Evolutionary conservation across 1,139 yeast species (phyloP).

Genomic region (Geotrichum bryndzae): DNA sequence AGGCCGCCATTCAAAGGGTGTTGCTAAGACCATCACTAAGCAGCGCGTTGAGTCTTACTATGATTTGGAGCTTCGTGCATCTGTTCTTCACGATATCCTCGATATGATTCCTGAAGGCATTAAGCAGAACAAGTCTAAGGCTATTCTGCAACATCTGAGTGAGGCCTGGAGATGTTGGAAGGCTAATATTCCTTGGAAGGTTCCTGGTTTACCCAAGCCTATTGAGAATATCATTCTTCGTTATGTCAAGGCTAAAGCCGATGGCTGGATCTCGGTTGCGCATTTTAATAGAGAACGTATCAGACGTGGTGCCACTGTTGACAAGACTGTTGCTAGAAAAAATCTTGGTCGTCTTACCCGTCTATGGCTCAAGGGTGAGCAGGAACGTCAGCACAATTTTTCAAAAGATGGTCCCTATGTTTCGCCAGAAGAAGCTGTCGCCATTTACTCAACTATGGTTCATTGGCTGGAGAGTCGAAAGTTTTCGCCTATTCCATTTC

Average conservation of each 20-base stretch:
- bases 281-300: constrained; percentile 89
- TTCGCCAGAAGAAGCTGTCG: constrained; percentile 81
- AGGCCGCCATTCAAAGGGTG: constrained; percentile 88
- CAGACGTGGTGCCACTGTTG: constrained; percentile 81
- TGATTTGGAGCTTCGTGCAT: constrained; percentile 86
- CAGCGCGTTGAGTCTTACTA: constrained; percentile 94
- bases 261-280: constrained; percentile 93
- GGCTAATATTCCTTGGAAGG: constrained; percentile 97
- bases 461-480: constrained; percentile 86
- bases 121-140: constrained; percentile 78
- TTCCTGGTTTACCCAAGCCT: constrained; percentile 92
- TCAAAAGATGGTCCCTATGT: constrained; percentile 86
- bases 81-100: constrained; percentile 90
- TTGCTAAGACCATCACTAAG: constrained; percentile 89
- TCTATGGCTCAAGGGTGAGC: constrained; percentile 88
- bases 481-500: constrained; percentile 87
- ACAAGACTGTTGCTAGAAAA: constrained; percentile 88
- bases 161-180: constrained; percentile 99
- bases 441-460: constrained; percentile 79
- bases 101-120: constrained; percentile 97
- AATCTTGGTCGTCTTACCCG: constrained; percentile 88
- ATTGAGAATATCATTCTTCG: constrained; percentile 79
- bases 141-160: constrained; percentile 85
- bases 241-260: constrained; percentile 91
- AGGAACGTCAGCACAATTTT: constrained; percentile 74